Conservation (phyloP, 306 rosid species). For the Glycine tomentella region DNA sequence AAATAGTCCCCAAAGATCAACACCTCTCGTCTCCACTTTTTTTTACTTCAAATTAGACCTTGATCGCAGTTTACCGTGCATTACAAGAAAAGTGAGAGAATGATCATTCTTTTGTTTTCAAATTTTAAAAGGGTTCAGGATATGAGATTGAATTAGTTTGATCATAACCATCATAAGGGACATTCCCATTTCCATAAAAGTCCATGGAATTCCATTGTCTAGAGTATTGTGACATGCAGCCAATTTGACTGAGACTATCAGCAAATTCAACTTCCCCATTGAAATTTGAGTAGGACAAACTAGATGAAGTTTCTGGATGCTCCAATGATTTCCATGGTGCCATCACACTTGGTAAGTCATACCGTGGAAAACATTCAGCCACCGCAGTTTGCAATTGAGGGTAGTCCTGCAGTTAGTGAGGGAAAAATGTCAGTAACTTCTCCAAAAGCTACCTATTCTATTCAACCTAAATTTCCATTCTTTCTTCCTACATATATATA, state of each 20-base stretch:
- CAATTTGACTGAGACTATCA: constrained; percentile 55
- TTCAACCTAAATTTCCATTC: constrained; percentile 6
- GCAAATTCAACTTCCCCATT: constrained; percentile 54
- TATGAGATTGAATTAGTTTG: constrained; percentile 54
- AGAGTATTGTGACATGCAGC: constrained; percentile 61
- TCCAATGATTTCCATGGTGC: constrained; percentile 61
- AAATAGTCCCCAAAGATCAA: constrained; percentile 38
- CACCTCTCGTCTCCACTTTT: constrained; percentile 48
- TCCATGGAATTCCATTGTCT: constrained; percentile 62
- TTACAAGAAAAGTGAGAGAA: constrained; percentile 36
- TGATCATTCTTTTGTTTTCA: constrained; percentile 50
- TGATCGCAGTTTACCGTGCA: constrained; percentile 49
- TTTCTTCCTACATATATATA: constrained; percentile 34
- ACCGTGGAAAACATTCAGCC: constrained; percentile 55
- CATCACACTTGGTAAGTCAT: constrained; percentile 49
- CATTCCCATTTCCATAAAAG: constrained; percentile 57
- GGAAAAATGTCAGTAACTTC: constrained; percentile 24
- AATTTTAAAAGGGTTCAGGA: constrained; percentile 59
- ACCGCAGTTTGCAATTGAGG: constrained; percentile 59
- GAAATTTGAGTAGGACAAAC: constrained; percentile 75
- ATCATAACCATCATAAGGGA: constrained; percentile 62
- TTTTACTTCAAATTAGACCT: constrained; percentile 49
- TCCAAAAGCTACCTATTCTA: constrained; percentile 6
- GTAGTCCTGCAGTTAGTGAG: constrained; percentile 66
- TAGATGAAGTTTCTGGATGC: constrained; percentile 59